Conservation (phyloP, 1,284 basidiomycete species). For the Gomphus sp. region DNA sequence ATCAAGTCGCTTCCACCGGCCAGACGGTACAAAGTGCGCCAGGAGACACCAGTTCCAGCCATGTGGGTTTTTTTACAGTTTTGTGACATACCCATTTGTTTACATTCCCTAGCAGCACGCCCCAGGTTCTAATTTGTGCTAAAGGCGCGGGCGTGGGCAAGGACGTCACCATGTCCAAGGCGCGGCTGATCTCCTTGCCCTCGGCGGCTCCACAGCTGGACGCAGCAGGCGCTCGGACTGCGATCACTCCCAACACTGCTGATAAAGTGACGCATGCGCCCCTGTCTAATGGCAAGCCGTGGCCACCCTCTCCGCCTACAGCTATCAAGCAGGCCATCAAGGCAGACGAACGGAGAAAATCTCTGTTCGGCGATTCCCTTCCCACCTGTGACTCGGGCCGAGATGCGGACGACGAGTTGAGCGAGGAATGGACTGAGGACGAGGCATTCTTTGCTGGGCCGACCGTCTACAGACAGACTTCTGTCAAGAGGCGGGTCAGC, state of each 20-base stretch:
- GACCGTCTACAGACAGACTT: neutral
- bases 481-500: neutral
- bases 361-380: neutral
- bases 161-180: neutral
- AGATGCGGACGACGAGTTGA: conserved; percentile 6
- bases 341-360: conserved; percentile 1
- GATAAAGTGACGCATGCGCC: conserved; percentile 8
- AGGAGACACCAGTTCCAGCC: conserved; percentile 26
- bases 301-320: conserved; percentile 7
- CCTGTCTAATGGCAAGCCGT: conserved; percentile 10
- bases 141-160: neutral
- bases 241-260: neutral
- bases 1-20: conserved; percentile 57
- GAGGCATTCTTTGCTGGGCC: conserved; percentile 8
- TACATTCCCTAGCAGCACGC: neutral
- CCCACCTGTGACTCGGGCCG: neutral
- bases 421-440: conserved; percentile 11
- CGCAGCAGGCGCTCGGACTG: neutral
- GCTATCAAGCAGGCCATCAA: conserved; percentile 5
- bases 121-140: neutral
- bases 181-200: neutral
- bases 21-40: conserved; percentile 55
- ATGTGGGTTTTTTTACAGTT: conserved; percentile 49
- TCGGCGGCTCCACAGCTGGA: neutral
- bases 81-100: conserved; percentile 19